Percentiles rank a stretch among this genome's conserved stretches.
These are phyloP conservation scores for Isatis tinctoria DNA, from an alignment of 345 rosid species.

Conservation along the genomic window DNA sequence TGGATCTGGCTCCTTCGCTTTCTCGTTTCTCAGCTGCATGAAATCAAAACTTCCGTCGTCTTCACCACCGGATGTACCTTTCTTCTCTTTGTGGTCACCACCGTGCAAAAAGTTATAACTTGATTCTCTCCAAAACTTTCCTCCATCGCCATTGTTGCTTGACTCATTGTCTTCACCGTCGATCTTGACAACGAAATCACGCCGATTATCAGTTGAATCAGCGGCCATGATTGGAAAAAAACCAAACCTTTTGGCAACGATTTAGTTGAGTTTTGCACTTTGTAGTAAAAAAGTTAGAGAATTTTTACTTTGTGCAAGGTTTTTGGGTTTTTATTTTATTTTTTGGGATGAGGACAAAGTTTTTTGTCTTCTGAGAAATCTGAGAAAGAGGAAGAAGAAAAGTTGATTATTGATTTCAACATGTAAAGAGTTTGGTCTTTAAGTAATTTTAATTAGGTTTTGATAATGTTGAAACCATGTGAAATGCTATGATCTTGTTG, in stretches of 20 bases:
- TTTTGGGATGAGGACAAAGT: background rate
- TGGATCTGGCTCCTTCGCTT: slow-evolving; percentile 45
- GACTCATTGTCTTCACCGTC: slow-evolving; percentile 20
- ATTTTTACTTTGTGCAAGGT: background rate
- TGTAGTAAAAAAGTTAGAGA: background rate
- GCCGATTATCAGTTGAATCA: slow-evolving; percentile 36
- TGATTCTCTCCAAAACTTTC: slow-evolving; percentile 56
- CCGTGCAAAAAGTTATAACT: slow-evolving; percentile 52
- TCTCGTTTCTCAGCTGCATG: slow-evolving; percentile 17
- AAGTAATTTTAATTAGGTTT: background rate
- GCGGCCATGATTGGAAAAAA: slow-evolving; percentile 29
- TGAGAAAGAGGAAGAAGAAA: slow-evolving; percentile 4
- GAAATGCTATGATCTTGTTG: slow-evolving; percentile 21
- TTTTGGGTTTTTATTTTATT: background rate
- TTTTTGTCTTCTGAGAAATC: background rate
- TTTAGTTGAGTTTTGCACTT: background rate
- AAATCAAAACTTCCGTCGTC: slow-evolving; percentile 38
- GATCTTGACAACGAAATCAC: slow-evolving; percentile 37
- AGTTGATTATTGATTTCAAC: slow-evolving; percentile 17
- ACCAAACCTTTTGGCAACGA: background rate
- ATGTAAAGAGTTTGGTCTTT: background rate
- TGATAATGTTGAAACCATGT: slow-evolving; percentile 17
- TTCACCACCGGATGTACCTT: background rate
- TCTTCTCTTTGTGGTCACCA: slow-evolving; percentile 22
- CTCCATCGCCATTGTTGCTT: slow-evolving; percentile 15